Percentiles rank a stretch among this genome's conserved stretches.
These are phyloP conservation scores for Hypoxylon perforatum DNA, from an alignment of 495 filamentous ascomycete species.

Conservation along the genomic window DNA sequence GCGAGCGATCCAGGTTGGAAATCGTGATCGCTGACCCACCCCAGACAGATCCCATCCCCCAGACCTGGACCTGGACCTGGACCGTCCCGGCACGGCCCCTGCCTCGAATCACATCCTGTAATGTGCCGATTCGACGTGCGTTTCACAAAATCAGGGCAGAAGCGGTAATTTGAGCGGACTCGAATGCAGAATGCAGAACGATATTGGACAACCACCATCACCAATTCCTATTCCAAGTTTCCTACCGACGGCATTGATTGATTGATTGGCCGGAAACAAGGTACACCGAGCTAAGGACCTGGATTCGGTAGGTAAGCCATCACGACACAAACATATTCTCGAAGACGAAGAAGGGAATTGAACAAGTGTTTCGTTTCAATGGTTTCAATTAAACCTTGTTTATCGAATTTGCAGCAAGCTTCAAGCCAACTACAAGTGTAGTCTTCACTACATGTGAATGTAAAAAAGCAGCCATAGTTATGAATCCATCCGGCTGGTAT, in stretches of 20 bases:
- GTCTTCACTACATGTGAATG: slow-evolving; percentile 25
- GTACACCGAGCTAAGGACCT: too few species aligned
- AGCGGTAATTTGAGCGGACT: slow-evolving; percentile 8
- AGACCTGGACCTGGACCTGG: not conserved
- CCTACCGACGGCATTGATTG: too few species aligned
- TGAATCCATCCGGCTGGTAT: slow-evolving; percentile 5
- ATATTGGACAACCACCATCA: too few species aligned
- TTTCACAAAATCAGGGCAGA: slow-evolving; percentile 6
- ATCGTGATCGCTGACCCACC: slow-evolving; percentile 17
- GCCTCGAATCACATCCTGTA: not conserved
- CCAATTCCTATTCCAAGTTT: too few species aligned
- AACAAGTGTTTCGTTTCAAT: slow-evolving; percentile 9
- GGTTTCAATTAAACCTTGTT: slow-evolving; percentile 38
- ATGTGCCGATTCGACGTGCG: slow-evolving; percentile 5
- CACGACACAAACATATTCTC: not conserved
- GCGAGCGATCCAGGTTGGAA: not conserved
- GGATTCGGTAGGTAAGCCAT: too few species aligned
- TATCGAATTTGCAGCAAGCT: slow-evolving; percentile 32
- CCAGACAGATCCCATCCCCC: not conserved
- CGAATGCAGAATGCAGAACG: too few species aligned
- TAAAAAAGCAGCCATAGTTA: slow-evolving; percentile 15
- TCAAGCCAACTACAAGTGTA: slow-evolving; percentile 38
- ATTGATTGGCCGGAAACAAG: too few species aligned
- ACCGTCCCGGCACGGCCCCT: not conserved
- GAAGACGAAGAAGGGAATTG: too few species aligned